Percentiles rank a stretch among this genome's conserved stretches.
These are phyloP conservation scores for Fusarium sororula DNA, from an alignment of 2,329 filamentous ascomycete genomes.

Conservation along the genomic window DNA sequence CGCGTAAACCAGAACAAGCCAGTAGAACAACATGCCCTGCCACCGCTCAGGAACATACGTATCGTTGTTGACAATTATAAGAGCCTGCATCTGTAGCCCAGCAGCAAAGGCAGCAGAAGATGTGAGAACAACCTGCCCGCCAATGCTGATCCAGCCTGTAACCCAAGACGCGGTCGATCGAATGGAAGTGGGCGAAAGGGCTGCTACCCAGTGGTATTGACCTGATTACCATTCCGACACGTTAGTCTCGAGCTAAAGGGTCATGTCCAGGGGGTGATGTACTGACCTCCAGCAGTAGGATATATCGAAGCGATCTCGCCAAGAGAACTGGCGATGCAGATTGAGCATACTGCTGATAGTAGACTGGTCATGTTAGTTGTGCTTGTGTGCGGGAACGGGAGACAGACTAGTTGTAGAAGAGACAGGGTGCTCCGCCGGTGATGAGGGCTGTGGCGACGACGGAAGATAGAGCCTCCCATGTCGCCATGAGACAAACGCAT, in stretches of 20 bases:
- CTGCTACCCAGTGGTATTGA: conserved; percentile 37
- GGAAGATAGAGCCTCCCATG: conserved; percentile 59
- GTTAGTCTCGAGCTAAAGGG: not conserved
- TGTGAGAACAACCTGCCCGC: conserved; percentile 56
- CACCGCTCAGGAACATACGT: conserved; percentile 53
- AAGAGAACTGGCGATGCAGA: conserved; percentile 28
- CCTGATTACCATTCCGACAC: not conserved
- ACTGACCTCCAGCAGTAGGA: conserved; percentile 30
- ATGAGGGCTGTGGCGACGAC: conserved; percentile 56
- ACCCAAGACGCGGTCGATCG: conserved; percentile 5
- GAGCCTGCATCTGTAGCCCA: conserved; percentile 54
- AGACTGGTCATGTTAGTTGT: not conserved
- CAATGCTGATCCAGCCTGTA: conserved; percentile 49
- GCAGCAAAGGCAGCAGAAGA: conserved; percentile 58
- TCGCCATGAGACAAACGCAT: conserved; percentile 59
- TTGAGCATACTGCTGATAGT: conserved; percentile 19
- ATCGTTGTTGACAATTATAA: conserved; percentile 54
- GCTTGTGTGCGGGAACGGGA: accelerated
- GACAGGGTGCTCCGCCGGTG: conserved; percentile 56
- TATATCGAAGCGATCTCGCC: conserved; percentile 36
- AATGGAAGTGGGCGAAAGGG: conserved; percentile 21
- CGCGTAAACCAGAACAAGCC: conserved; percentile 52
- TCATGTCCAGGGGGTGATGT: too few relatives aligned
- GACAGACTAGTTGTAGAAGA: conserved; percentile 49
- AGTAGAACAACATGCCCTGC: conserved; percentile 59